Percentiles rank a stretch among this genome's conserved stretches.
These are phyloP conservation scores for Macrophomina phaseolina DNA, from an alignment of 2,329 filamentous ascomycete genomes.

Conservation along the genomic window DNA sequence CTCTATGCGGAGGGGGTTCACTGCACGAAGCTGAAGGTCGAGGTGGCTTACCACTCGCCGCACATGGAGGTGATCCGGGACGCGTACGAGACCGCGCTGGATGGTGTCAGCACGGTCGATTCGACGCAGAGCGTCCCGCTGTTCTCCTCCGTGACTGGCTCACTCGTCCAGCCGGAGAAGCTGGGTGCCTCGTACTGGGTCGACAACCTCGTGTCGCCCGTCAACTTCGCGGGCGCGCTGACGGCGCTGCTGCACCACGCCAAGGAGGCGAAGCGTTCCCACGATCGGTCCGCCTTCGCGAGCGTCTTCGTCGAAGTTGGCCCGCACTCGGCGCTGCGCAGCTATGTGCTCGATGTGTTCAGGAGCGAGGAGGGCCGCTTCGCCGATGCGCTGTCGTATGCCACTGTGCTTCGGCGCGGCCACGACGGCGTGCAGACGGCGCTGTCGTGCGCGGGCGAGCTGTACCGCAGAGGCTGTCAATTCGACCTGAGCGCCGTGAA, in stretches of 20 bases:
- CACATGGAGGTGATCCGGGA: slow-evolving; percentile 46
- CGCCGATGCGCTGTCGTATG: slow-evolving; percentile 31
- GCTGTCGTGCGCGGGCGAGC: slow-evolving; percentile 30
- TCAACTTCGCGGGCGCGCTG: slow-evolving; percentile 29
- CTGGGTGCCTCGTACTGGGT: slow-evolving; percentile 16
- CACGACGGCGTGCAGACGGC: slow-evolving; percentile 15
- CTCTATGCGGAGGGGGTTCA: slow-evolving; percentile 47
- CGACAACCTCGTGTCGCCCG: background rate
- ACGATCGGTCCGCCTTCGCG: slow-evolving; percentile 2
- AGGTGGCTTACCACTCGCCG: slow-evolving; percentile 52
- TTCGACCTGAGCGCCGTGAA: slow-evolving; percentile 35
- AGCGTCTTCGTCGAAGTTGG: slow-evolving; percentile 35
- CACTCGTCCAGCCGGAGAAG: background rate
- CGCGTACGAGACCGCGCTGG: slow-evolving; percentile 32
- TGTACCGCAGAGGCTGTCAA: slow-evolving; percentile 30
- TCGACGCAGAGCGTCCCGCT: background rate
- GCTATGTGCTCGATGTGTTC: slow-evolving; percentile 25
- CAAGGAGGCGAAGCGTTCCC: slow-evolving; percentile 32
- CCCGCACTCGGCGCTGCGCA: slow-evolving; percentile 38
- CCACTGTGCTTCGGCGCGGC: background rate
- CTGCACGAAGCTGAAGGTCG: slow-evolving; percentile 46
- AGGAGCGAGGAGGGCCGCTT: slow-evolving; percentile 13
- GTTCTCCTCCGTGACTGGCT: slow-evolving; percentile 19
- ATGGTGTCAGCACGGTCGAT: background rate
- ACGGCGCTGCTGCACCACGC: slow-evolving; percentile 23